These are phyloP conservation scores for Aspergillus baeticus DNA, from an alignment of 495 filamentous ascomycete species.

Conservation along the genomic window DNA sequence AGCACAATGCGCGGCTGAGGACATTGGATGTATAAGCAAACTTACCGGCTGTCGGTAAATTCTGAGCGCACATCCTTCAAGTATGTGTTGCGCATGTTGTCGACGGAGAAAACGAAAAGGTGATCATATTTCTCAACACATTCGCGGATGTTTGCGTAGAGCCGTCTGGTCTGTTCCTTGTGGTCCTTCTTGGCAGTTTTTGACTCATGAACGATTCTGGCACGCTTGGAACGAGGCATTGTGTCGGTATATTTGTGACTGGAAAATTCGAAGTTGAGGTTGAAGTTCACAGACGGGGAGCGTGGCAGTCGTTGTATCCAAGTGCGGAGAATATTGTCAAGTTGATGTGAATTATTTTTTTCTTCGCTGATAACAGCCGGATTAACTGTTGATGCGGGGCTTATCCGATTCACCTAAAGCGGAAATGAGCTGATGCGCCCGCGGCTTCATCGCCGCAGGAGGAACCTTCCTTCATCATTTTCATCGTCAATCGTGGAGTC, in stretches of 20 bases:
- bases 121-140: slow-evolving; percentile 81
- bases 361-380: slow-evolving; percentile 44
- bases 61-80: slow-evolving; percentile 87
- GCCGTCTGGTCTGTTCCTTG: slow-evolving; percentile 82
- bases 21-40: slow-evolving; percentile 2
- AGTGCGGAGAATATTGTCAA: slow-evolving; percentile 13
- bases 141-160: slow-evolving; percentile 86
- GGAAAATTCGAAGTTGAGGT: neutral
- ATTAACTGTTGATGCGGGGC: slow-evolving; percentile 36
- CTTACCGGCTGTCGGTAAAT: slow-evolving; percentile 79
- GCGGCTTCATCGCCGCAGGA: neutral
- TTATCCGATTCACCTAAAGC: slow-evolving; percentile 37
- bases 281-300: neutral
- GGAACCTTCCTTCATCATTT: neutral
- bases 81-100: slow-evolving; percentile 99
- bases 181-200: slow-evolving; percentile 87
- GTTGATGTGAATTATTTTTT: slow-evolving; percentile 26
- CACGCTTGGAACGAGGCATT: slow-evolving; percentile 97
- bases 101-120: slow-evolving; percentile 88
- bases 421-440: slow-evolving; percentile 34
- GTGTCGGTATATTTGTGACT: slow-evolving; percentile 27
- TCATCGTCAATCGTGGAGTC: neutral
- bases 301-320: slow-evolving; percentile 11
- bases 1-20: neutral
- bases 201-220: slow-evolving; percentile 82